Percentiles rank a stretch among this genome's conserved stretches.
Evolutionary conservation across 2,329 filamentous ascomycete genomes (phyloP).

Genomic region (Colletotrichum musae): DNA sequence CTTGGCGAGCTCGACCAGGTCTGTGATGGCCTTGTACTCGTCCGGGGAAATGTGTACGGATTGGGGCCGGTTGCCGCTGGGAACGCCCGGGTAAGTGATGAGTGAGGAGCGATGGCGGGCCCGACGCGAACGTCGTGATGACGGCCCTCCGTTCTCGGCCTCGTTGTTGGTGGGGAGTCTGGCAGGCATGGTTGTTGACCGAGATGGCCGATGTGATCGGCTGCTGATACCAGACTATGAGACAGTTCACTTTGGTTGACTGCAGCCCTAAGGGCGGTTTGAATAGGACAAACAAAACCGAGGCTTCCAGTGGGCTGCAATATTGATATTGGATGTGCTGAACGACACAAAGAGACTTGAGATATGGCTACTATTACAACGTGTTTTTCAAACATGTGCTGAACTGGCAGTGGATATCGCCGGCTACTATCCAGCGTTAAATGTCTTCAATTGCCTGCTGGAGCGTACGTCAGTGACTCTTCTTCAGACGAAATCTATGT

Average conservation of each 20-base stretch:
- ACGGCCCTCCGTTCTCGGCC: background rate
- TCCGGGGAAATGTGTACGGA: slow-evolving; percentile 34
- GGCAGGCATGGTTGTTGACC: slow-evolving; percentile 10
- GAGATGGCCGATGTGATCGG: background rate
- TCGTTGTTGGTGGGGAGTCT: background rate
- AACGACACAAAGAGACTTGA: background rate
- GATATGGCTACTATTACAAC: background rate
- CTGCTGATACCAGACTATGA: background rate
- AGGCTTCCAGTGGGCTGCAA: background rate
- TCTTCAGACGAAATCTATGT: slow-evolving; percentile 6
- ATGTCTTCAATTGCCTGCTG: background rate
- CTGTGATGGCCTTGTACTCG: slow-evolving; percentile 36
- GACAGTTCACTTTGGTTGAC: background rate
- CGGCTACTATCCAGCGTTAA: background rate
- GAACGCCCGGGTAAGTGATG: slow-evolving; percentile 22
- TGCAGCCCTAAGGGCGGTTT: background rate
- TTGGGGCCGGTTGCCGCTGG: slow-evolving; percentile 6
- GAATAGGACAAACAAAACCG: background rate
- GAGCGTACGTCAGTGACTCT: background rate
- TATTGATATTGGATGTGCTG: background rate
- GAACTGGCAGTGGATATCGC: background rate
- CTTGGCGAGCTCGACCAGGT: slow-evolving; percentile 35
- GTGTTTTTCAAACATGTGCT: background rate
- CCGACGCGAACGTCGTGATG: background rate
- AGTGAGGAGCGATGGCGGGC: slow-evolving; percentile 20